Percentiles rank a stretch among this genome's conserved stretches.
phyloP scores from a whole-genome alignment of 2,329 filamentous ascomycete species.

The Claviceps sorghi region DNA sequence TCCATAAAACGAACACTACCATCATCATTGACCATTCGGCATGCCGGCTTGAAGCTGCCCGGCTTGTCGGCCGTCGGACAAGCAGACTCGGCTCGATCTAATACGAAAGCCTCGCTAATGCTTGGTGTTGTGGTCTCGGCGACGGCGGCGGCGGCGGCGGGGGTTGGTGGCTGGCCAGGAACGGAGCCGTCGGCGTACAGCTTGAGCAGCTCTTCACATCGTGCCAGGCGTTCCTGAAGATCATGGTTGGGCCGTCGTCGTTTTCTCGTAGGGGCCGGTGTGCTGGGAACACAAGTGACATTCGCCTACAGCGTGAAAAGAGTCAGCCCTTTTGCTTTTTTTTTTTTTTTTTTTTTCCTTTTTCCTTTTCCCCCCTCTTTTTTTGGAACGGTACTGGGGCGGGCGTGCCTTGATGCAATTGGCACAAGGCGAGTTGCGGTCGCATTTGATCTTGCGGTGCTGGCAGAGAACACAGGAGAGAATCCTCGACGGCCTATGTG shows the following conservation, averaged over 20 bases:
- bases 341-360: background rate
- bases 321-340: background rate
- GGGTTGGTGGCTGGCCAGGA: conserved; percentile 11
- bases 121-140: conserved; percentile 4
- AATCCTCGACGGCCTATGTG: conserved; percentile 29
- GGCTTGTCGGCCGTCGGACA: conserved; percentile 15
- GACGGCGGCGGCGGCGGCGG: conserved; percentile 3
- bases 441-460: conserved; percentile 49
- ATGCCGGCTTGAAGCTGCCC: conserved; percentile 28
- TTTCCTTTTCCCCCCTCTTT: background rate
- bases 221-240: conserved; percentile 43
- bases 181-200: conserved; percentile 34
- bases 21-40: conserved; percentile 42
- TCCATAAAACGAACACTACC: conserved; percentile 43
- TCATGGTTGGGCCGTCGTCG: conserved; percentile 45
- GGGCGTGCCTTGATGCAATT: conserved; percentile 43
- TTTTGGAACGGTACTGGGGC: background rate
- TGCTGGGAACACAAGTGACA: conserved; percentile 44
- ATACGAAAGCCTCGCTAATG: conserved; percentile 8
- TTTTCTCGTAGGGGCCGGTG: conserved; percentile 44
- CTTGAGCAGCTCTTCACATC: conserved; percentile 44
- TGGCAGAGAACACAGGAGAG: conserved; percentile 44
- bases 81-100: conserved; percentile 15
- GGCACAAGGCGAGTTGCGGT: conserved; percentile 42
- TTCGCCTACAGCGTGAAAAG: conserved; percentile 30